A percentile compares a stretch with the other conserved stretches of the same genome.
phyloP scores from a whole-genome alignment of 177 flowering plant species.

The Telopea speciosissima region DNA sequence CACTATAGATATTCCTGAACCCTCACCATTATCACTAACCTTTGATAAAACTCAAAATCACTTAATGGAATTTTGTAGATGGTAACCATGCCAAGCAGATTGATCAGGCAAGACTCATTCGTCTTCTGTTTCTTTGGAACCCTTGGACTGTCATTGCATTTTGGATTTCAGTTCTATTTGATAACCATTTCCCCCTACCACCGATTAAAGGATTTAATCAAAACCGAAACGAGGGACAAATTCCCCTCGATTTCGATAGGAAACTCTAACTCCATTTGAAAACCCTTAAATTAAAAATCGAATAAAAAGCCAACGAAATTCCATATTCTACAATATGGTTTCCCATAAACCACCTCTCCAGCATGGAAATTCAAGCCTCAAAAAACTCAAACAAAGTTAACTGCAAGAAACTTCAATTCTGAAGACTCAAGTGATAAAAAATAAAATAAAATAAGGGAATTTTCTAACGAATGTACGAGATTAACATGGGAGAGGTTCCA shows the following conservation, averaged over 20 bases:
- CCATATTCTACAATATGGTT: not conserved
- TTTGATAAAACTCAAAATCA: constrained; percentile 7
- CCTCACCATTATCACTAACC: constrained; percentile 15
- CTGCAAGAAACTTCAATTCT: not conserved
- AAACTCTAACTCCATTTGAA: not conserved
- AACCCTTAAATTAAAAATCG: not conserved
- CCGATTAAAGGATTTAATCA: no score
- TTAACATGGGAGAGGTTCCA: no score
- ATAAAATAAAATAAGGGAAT: no score
- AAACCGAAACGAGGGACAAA: not conserved
- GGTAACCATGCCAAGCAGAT: constrained; percentile 18
- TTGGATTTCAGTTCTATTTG: constrained; percentile 33
- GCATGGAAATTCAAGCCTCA: not conserved
- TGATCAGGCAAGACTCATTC: constrained; percentile 13
- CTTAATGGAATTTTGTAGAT: constrained; percentile 7
- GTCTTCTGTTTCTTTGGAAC: constrained; percentile 28
- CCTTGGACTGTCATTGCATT: constrained; percentile 27
- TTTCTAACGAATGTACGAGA: not conserved
- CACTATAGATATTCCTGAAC: constrained; percentile 20
- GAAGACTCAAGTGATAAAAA: not conserved
- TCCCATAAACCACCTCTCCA: not conserved
- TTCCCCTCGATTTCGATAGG: not conserved
- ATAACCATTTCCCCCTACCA: constrained; percentile 36
- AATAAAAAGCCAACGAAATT: not conserved
- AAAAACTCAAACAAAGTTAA: not conserved